Base-by-base conservation (phyloP, 192 early-diverging fungal genomes). In the Radiomyces spectabilis region DNA sequence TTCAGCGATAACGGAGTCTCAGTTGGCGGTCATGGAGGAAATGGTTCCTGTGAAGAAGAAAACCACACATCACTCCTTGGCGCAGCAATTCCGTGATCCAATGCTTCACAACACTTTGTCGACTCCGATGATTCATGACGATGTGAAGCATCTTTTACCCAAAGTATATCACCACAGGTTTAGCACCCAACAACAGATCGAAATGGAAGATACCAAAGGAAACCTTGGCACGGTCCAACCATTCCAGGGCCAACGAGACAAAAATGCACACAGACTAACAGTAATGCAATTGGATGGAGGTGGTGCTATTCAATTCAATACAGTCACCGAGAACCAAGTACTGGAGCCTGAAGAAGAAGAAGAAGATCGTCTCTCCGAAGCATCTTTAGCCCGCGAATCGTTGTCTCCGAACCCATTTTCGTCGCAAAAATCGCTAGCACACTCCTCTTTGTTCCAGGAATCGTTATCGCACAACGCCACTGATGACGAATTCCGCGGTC, bases 51-150 rank as follows among this genome's bases (percentile, higher is more conserved):
- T 7, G 24, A 44, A 53, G 10, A 50, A 40, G 3, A 41, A 30
- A 4, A 54, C 21, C 26, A 53, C 47, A 22, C 34, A 51, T 2
- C 30, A 21, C 8, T 44, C n/a, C 33, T 34, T 85, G 52, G 69
- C 71, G 26, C 69, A 72, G 55, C 77, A 74, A 41, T 89, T 85
- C 66, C 71, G 79, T 51, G 82, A 87, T 49, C 87, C 85, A 19
- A 77, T 73, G 0, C 69, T 82, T 26, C 65, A 50, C 9, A 56
- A 81, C 45, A 67, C 76, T 25, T 64, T 85, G 39, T 66, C 79
- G 4, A 71, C 80, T 22, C 84, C 85, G 15, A 74, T 83, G 56
- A 81, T 89, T 21, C 81, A 83, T 44, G 76, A 82, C 43, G 74
- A 73, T 35, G 78, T 85, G 45, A 77, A 78, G 22, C 83, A 85